These are phyloP conservation scores for Rutstroemia sp. DNA, from an alignment of 2,329 filamentous ascomycete species.

Conservation along the genomic window DNA sequence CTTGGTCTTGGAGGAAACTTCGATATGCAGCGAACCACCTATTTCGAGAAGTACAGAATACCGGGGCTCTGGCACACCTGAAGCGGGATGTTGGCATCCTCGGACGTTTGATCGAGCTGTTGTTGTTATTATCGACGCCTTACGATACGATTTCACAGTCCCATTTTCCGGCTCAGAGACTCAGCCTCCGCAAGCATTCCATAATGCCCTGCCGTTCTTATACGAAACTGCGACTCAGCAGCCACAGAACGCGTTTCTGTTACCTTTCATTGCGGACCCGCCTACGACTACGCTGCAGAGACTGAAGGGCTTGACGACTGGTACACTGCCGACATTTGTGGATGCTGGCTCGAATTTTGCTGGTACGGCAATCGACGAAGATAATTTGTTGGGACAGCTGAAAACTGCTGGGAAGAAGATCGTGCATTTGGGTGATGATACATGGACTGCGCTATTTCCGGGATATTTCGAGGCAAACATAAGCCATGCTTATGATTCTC, in stretches of 20 bases:
- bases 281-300: conserved; percentile 90
- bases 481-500: conserved; percentile 86
- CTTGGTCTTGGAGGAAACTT: conserved; percentile 69
- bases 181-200: conserved; percentile 52
- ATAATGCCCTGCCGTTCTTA: conserved; percentile 80
- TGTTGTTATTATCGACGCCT: conserved; percentile 82
- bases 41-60: conserved; percentile 37
- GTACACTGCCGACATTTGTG: conserved; percentile 88
- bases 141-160: conserved; percentile 94
- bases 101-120: conserved; percentile 90
- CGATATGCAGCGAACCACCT: conserved; percentile 62
- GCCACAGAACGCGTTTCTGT: conserved; percentile 78
- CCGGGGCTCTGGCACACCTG: conserved; percentile 25
- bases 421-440: conserved; percentile 95
- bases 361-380: conserved; percentile 91
- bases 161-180: conserved; percentile 46
- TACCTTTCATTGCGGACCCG: conserved; percentile 94
- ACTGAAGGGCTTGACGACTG: conserved; percentile 89
- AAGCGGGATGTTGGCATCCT: conserved; percentile 91
- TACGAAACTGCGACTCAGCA: conserved; percentile 70
- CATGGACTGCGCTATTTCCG: conserved; percentile 89
- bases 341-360: conserved; percentile 94
- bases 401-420: conserved; percentile 63
- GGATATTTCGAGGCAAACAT: conserved; percentile 85
- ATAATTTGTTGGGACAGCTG: conserved; percentile 64